These are phyloP conservation scores for Clarireedia paspali DNA, from an alignment of 2,329 filamentous ascomycete genomes.

Conservation along the genomic window DNA sequence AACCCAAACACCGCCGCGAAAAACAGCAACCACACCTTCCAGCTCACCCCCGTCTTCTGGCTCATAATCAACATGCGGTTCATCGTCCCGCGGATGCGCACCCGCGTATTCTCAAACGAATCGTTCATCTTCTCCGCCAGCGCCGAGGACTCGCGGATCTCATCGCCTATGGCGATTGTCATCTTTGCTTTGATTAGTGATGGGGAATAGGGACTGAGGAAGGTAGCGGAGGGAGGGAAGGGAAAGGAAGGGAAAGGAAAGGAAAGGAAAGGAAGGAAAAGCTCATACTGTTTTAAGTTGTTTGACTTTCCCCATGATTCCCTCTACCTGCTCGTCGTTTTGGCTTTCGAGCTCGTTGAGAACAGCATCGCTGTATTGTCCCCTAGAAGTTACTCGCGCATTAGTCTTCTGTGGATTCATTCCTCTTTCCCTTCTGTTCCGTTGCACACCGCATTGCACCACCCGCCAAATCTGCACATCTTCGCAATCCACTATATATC, in stretches of 20 bases:
- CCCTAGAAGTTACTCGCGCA: constrained; percentile 39
- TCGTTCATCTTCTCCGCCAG: constrained; percentile 96
- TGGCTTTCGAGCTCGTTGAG: constrained; percentile 92
- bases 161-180: constrained; percentile 86
- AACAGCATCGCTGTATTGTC: constrained; percentile 88
- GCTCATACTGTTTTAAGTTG: constrained; percentile 74
- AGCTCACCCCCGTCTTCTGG: constrained; percentile 85
- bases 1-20: constrained; percentile 75
- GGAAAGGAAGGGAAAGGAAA: not conserved
- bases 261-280: not conserved
- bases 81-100: constrained; percentile 85
- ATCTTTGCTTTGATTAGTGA: constrained; percentile 46
- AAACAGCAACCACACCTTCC: constrained; percentile 89
- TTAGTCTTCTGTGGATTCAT: not conserved
- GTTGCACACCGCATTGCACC: no score
- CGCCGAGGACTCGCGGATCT: constrained; percentile 83
- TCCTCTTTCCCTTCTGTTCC: no score
- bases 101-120: constrained; percentile 76
- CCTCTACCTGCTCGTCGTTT: constrained; percentile 83
- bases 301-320: constrained; percentile 84
- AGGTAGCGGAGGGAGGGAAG: not conserved
- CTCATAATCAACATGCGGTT: constrained; percentile 96
- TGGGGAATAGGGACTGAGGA: not conserved
- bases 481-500: not conserved
- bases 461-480: not conserved